phyloP scores from a whole-genome alignment of 192 early-diverging fungal genomes.

The Haplosporangium gracile region DNA sequence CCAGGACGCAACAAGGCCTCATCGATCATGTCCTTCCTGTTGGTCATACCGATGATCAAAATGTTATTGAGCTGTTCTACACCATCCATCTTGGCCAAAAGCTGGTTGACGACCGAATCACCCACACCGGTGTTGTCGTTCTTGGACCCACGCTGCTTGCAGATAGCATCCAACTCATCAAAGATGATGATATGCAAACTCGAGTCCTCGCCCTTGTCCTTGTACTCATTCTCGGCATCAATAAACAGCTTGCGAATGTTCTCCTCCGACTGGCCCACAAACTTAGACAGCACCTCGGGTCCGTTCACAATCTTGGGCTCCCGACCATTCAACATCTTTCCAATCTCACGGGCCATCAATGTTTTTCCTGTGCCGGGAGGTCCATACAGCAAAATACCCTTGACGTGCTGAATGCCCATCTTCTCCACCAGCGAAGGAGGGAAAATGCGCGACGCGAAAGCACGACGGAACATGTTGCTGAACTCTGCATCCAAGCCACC shows the following conservation, averaged over 20 bases:
- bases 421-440: constrained; percentile 93
- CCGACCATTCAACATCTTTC: constrained; percentile 96
- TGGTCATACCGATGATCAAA: constrained; percentile 99
- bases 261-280: constrained; percentile 96
- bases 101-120: constrained; percentile 97
- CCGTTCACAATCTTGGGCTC: constrained; percentile 98
- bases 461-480: constrained; percentile 93
- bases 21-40: constrained; percentile 97
- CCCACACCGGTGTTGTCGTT: constrained; percentile 95
- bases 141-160: constrained; percentile 94
- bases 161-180: constrained; percentile 99
- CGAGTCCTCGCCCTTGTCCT: constrained; percentile 90
- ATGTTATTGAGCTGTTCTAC: constrained; percentile 99
- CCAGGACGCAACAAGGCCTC: constrained; percentile 97
- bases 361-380: constrained; percentile 99
- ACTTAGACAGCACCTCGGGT: constrained; percentile 96
- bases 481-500: constrained; percentile 97
- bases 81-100: constrained; percentile 99
- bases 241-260: constrained; percentile 98
- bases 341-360: constrained; percentile 97
- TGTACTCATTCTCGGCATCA: constrained; percentile 95
- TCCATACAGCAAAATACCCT: constrained; percentile 91
- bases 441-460: constrained; percentile 97
- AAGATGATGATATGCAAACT: constrained; percentile 98
- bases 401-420: constrained; percentile 98